Conservation (phyloP, 257 asterid species). For the Solanum bukasovii region DNA sequence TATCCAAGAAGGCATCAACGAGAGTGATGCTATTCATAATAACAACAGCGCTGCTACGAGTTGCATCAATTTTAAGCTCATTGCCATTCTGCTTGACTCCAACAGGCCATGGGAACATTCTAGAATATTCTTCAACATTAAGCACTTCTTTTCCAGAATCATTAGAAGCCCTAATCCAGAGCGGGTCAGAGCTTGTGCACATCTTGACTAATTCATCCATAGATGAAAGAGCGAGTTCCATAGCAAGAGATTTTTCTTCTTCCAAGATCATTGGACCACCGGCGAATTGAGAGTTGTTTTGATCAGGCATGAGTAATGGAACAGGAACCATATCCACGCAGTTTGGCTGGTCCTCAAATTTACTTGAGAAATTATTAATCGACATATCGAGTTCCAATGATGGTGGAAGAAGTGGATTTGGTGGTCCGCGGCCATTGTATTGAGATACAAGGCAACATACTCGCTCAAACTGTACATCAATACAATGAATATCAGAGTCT, state of each 20-base stretch:
- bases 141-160: conserved; percentile 30
- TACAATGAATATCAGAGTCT: neutral
- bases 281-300: conserved; percentile 23
- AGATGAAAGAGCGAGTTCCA: conserved; percentile 59
- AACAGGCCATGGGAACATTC: conserved; percentile 57
- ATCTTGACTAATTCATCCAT: conserved; percentile 54
- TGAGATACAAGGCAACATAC: conserved; percentile 52
- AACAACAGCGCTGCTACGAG: conserved; percentile 60
- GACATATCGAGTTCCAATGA: conserved; percentile 61
- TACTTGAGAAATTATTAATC: conserved; percentile 34
- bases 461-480: conserved; percentile 46
- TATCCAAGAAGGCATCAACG: conserved; percentile 82
- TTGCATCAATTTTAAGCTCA: conserved; percentile 55
- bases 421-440: conserved; percentile 46
- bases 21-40: conserved; percentile 89
- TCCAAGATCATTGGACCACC: conserved; percentile 45
- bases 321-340: conserved; percentile 31
- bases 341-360: conserved; percentile 29
- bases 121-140: conserved; percentile 56
- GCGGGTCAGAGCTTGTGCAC: conserved; percentile 59
- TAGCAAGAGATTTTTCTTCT: conserved; percentile 63
- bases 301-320: conserved; percentile 43
- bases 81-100: conserved; percentile 22
- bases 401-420: conserved; percentile 27
- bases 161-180: conserved; percentile 32